Conservation (phyloP, 805 yeast species). For the Yarrowia yakushimensis region DNA sequence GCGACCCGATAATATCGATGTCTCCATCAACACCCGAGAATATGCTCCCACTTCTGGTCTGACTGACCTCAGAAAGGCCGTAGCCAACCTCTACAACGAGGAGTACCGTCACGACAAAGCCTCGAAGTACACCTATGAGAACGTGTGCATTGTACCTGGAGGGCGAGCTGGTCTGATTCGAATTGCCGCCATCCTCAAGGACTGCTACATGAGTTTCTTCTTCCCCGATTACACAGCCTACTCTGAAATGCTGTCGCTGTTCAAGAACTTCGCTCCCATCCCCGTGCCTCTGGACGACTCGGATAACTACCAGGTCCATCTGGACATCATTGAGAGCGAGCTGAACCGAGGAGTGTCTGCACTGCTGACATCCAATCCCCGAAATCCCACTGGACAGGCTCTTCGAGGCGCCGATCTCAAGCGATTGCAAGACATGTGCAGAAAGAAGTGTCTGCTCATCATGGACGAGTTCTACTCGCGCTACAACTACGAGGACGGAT, state of each 20-base stretch:
- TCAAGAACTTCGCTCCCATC: constrained; percentile 54
- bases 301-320: constrained; percentile 55
- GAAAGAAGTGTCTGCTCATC: constrained; percentile 50
- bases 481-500: constrained; percentile 52
- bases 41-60: constrained; percentile 61
- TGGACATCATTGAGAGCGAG: constrained; percentile 51
- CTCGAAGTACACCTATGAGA: constrained; percentile 55
- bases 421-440: constrained; percentile 51
- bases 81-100: constrained; percentile 54
- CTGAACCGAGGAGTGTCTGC: constrained; percentile 57
- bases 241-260: constrained; percentile 60
- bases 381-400: constrained; percentile 60
- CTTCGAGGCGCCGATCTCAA: constrained; percentile 48
- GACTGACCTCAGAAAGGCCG: constrained; percentile 52
- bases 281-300: constrained; percentile 59
- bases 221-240: constrained; percentile 64
- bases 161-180: constrained; percentile 62
- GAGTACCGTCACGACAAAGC: constrained; percentile 48
- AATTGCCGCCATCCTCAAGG: constrained; percentile 57
- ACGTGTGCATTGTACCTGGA: constrained; percentile 62
- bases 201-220: constrained; percentile 57
- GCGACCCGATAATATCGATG: constrained; percentile 48
- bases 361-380: constrained; percentile 51
- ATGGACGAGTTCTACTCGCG: constrained; percentile 65
- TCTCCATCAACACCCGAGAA: constrained; percentile 50